Conservation (phyloP, 129 eudicot species). For the Centella asiatica region DNA sequence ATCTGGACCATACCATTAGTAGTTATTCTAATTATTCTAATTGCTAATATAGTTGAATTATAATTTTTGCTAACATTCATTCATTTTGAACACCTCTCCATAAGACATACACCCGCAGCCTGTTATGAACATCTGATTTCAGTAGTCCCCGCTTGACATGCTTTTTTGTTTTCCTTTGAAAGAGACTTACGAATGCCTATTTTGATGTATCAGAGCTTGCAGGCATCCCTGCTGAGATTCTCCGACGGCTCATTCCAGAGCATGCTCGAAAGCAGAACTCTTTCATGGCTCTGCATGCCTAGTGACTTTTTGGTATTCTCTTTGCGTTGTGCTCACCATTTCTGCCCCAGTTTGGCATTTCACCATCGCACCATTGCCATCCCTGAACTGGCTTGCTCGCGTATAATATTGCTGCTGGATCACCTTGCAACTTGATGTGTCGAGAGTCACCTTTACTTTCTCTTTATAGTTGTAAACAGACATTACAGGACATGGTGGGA, state of each 20-base stretch:
- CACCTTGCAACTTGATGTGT: too few relatives aligned
- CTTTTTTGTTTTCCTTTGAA: background rate
- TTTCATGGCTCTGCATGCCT: conserved; percentile 86
- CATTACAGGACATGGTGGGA: too few relatives aligned
- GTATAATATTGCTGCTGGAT: too few relatives aligned
- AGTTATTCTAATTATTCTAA: too few relatives aligned
- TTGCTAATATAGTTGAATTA: too few relatives aligned
- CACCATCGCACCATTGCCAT: background rate
- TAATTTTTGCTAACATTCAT: background rate
- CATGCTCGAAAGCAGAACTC: conserved; percentile 92
- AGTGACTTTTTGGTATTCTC: conserved; percentile 20
- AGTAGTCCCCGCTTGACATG: too few relatives aligned
- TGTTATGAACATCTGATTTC: background rate
- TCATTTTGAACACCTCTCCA: background rate
- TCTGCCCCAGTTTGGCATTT: conserved; percentile 4
- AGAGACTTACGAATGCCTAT: background rate
- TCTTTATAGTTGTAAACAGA: too few relatives aligned
- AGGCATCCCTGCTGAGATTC: conserved; percentile 66
- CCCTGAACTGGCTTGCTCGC: background rate
- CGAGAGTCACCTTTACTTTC: too few relatives aligned
- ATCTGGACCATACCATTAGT: too few relatives aligned
- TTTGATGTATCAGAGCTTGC: conserved; percentile 52
- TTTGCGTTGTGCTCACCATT: background rate
- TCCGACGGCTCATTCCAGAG: conserved; percentile 84
- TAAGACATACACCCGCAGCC: background rate